Conservation (phyloP, 2,329 filamentous ascomycete species). For the Claviceps monticola region DNA sequence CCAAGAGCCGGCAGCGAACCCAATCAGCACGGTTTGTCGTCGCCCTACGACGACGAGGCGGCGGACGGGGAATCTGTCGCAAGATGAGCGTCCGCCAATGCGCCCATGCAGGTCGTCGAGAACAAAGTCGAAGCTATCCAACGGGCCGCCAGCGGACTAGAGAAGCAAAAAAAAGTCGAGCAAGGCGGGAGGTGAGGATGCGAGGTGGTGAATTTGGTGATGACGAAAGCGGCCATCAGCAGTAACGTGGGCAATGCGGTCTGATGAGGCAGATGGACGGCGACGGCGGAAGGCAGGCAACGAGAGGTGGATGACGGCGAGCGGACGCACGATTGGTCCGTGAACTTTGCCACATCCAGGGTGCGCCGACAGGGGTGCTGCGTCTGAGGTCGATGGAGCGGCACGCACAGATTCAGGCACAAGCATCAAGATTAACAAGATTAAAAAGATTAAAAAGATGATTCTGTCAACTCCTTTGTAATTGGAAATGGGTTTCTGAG, state of each 20-base stretch:
- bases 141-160: constrained; percentile 5
- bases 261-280: not conserved
- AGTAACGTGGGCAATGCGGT: not conserved
- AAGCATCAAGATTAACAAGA: no score
- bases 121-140: not conserved
- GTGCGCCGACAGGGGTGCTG: not conserved
- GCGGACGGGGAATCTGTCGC: no score
- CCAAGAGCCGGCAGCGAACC: not conserved
- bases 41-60: no score
- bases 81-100: no score
- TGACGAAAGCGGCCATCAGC: not conserved
- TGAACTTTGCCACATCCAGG: constrained; percentile 1
- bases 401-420: no score
- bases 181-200: not conserved
- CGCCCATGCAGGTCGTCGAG: no score
- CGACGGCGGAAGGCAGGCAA: not conserved
- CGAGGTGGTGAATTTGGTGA: not conserved
- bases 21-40: no score
- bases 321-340: constrained; percentile 4
- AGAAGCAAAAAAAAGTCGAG: not conserved
- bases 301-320: not conserved
- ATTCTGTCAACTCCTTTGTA: no score
- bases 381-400: no score
- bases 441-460: no score
- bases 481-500: no score